Evolutionary conservation across 768 basidiomycete species (phyloP), one percentile per base, ranked within the genome.

Genomic region (Fomitopsis serialis): DNA sequence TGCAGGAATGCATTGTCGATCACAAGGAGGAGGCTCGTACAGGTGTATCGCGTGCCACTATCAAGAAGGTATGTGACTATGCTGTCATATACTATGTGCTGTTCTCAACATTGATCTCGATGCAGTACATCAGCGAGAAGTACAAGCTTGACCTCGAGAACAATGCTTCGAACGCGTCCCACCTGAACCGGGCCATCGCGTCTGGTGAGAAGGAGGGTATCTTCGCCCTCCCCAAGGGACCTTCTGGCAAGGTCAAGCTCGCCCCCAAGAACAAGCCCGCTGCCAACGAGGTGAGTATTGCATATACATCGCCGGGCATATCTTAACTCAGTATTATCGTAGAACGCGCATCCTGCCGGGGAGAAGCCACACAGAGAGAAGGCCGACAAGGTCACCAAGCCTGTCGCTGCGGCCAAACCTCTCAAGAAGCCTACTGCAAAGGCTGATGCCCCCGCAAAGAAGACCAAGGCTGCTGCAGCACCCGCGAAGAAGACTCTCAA

Each of bases 231-330:
- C 85, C 84, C 46, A 85, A 83, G 68, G 84, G 81, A 56, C 76
- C 78, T 2, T 81, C 84, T 21, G 87, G 87, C 51, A 82, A 87
- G 64, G 86, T 92, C 56, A 90, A 88, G 67, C 78, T 90, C 21
- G 78, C 84, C 2, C 77, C 79, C 21, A 86, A 84, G 71, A 57
- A 64, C 44, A 79, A 75, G 61, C 58, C 72, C 15, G 50, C 56
- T 64, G 69, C 51, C n/a, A 86, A 87, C 66, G 85, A 87, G 80
- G 85, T 86, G 48, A 37, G 65, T 60, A 0, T 17, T 3, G 4
- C 17, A 21, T 54, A 24, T 40, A n/a, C 9, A 52, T 37, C 13
- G 19, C 19, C 19, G 21, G 17, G 17, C 24, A 46, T 10, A 17
- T 53, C 36, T 6, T 27, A 10, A 24, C 29, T 19, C 17, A 24